phyloP scores from a whole-genome alignment of 129 eudicot genomes.

The Helichrysum umbraculigerum region DNA sequence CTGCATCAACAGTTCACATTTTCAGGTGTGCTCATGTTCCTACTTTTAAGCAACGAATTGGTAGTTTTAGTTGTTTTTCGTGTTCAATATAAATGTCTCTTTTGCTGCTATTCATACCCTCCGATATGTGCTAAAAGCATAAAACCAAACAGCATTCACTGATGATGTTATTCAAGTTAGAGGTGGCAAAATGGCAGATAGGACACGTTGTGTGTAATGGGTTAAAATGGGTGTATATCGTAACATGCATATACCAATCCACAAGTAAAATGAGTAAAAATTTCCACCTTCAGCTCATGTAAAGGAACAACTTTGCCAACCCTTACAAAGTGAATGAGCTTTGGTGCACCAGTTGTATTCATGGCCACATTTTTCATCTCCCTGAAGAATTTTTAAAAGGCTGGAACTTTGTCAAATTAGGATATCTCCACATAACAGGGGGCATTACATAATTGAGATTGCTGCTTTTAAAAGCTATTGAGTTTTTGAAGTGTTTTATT shows the following conservation, averaged over 20 bases:
- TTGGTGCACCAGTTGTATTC: background rate
- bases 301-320: background rate
- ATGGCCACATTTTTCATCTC: background rate
- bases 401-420: background rate
- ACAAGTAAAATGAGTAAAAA: background rate
- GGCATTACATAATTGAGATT: background rate
- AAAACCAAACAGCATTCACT: background rate
- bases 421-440: background rate
- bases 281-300: background rate
- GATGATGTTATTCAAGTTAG: background rate
- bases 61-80: background rate
- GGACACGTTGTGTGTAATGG: background rate
- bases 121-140: background rate
- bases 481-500: no score
- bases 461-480: background rate
- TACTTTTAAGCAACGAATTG: background rate
- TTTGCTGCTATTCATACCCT: background rate
- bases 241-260: background rate
- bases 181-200: background rate
- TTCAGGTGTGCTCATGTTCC: conserved; percentile 61
- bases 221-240: background rate
- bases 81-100: background rate
- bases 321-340: background rate
- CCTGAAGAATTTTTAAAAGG: background rate
- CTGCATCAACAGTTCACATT: conserved; percentile 82